phyloP scores from a whole-genome alignment of 352 stramenopile species.

The Phytophthora foliorum region DNA sequence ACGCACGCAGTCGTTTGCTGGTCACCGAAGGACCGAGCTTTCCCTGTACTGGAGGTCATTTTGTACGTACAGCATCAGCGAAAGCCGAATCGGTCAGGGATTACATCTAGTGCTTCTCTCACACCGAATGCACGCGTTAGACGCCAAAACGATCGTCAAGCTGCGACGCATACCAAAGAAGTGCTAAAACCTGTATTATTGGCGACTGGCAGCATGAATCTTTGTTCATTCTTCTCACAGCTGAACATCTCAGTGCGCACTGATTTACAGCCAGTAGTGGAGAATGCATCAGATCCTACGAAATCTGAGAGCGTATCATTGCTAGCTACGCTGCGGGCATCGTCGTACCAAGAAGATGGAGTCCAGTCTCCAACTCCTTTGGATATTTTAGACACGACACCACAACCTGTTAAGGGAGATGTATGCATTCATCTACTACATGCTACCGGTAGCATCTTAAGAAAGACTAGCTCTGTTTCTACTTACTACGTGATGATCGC shows the following conservation, averaged over 20 bases:
- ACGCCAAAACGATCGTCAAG: not conserved
- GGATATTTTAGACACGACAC: not conserved
- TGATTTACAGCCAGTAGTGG: slow-evolving; percentile 5
- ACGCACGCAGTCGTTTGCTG: slow-evolving; percentile 18
- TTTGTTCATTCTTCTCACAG: slow-evolving; percentile 35
- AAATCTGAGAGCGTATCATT: slow-evolving; percentile 5
- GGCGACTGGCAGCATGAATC: slow-evolving; percentile 21
- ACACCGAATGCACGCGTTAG: not conserved
- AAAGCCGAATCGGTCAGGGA: slow-evolving; percentile 3
- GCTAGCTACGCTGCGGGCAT: slow-evolving; percentile 20
- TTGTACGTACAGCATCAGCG: slow-evolving; percentile 21
- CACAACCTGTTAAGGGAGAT: slow-evolving; percentile 26
- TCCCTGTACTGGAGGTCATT: slow-evolving; percentile 32
- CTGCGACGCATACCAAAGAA: slow-evolving; percentile 3
- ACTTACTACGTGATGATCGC: slow-evolving; percentile 29
- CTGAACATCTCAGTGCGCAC: slow-evolving; percentile 11
- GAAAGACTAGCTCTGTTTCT: slow-evolving; percentile 9
- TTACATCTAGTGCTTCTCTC: slow-evolving; percentile 16
- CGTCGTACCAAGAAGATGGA: slow-evolving; percentile 11
- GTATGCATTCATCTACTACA: slow-evolving; percentile 42
- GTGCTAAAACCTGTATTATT: slow-evolving; percentile 9
- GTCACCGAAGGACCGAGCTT: slow-evolving; percentile 35
- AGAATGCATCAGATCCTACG: not conserved
- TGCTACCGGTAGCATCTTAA: slow-evolving; percentile 28
- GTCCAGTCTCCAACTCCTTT: not conserved